A percentile compares a stretch with the other conserved stretches of the same genome.
Evolutionary conservation across 352 stramenopile species (phyloP).

Genomic region (Globisporangium ultimum): DNA sequence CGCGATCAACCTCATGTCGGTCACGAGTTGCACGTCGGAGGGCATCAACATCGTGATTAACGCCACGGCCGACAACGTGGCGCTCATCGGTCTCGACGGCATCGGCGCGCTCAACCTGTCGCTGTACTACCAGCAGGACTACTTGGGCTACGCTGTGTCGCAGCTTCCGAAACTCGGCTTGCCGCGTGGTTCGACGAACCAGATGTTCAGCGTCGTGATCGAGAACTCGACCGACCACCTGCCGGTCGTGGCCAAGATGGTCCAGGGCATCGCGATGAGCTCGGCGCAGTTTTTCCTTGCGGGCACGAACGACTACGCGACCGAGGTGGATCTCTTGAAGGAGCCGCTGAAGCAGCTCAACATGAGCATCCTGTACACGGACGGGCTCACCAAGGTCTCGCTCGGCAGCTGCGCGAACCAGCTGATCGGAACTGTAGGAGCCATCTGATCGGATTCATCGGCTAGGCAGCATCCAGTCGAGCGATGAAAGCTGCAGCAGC

Average conservation of each 20-base stretch:
- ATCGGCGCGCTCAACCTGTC: conserved; percentile 69
- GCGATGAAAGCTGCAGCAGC: too few relatives aligned
- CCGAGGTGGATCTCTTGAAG: conserved; percentile 17
- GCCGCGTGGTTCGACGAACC: conserved; percentile 39
- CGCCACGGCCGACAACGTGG: conserved; percentile 26
- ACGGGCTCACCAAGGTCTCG: neutral
- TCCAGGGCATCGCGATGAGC: conserved; percentile 18
- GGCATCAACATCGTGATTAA: conserved; percentile 55
- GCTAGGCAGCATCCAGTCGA: too few relatives aligned
- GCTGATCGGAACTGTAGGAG: too few relatives aligned
- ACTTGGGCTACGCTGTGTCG: conserved; percentile 60
- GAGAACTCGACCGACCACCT: conserved; percentile 22
- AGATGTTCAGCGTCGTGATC: conserved; percentile 51
- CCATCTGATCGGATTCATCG: conserved; percentile 10
- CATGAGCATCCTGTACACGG: conserved; percentile 18
- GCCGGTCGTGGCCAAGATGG: conserved; percentile 22
- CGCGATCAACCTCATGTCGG: conserved; percentile 52
- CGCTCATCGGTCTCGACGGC: conserved; percentile 45
- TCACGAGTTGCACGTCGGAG: conserved; percentile 31
- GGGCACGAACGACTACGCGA: conserved; percentile 22
- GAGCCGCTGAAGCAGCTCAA: conserved; percentile 23
- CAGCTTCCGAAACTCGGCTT: conserved; percentile 34
- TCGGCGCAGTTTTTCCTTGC: conserved; percentile 48
- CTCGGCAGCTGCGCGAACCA: neutral
- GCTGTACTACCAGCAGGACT: conserved; percentile 58